These are phyloP conservation scores for Phaeodactylum tricornutum DNA, from an alignment of 108 stramenopile species.

Conservation along the genomic window DNA sequence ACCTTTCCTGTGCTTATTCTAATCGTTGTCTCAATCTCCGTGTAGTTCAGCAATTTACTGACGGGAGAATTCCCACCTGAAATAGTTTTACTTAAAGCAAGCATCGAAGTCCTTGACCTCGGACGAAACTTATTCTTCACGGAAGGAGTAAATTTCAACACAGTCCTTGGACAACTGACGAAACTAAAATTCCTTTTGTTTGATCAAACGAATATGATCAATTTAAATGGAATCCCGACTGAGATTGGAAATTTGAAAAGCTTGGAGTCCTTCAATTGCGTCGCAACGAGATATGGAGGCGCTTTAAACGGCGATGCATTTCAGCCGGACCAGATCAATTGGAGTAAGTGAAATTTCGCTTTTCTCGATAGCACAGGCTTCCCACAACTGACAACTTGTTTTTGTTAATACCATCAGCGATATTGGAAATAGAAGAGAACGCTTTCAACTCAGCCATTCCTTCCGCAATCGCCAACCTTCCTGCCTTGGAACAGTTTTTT, in stretches of 20 bases:
- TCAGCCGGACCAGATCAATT: slow-evolving; percentile 1
- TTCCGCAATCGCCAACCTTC: slow-evolving; percentile 12
- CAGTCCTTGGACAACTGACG: not conserved
- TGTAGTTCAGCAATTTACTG: slow-evolving; percentile 18
- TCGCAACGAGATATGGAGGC: slow-evolving; percentile 18
- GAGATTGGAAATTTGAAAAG: slow-evolving; percentile 21
- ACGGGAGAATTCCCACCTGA: slow-evolving; percentile 27
- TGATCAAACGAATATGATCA: slow-evolving; percentile 5
- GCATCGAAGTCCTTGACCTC: slow-evolving; percentile 4
- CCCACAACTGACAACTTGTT: slow-evolving; percentile 11
- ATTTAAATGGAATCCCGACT: slow-evolving; percentile 8
- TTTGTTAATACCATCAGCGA: slow-evolving; percentile 1
- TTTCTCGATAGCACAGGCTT: not conserved
- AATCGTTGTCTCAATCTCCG: not conserved
- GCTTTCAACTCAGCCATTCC: slow-evolving; percentile 27
- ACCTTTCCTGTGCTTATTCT: no score
- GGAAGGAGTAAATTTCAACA: not conserved
- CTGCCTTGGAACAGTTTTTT: slow-evolving; percentile 17
- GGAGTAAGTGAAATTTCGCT: slow-evolving; percentile 15
- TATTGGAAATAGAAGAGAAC: slow-evolving; percentile 19
- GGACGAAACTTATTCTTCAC: slow-evolving; percentile 11
- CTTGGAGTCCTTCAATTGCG: slow-evolving; percentile 19
- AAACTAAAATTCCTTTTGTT: not conserved
- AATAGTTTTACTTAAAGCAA: slow-evolving; percentile 8
- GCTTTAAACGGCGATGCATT: slow-evolving; percentile 3